phyloP scores from a whole-genome alignment of 106 monocot species.

The Vanilla planifolia region DNA sequence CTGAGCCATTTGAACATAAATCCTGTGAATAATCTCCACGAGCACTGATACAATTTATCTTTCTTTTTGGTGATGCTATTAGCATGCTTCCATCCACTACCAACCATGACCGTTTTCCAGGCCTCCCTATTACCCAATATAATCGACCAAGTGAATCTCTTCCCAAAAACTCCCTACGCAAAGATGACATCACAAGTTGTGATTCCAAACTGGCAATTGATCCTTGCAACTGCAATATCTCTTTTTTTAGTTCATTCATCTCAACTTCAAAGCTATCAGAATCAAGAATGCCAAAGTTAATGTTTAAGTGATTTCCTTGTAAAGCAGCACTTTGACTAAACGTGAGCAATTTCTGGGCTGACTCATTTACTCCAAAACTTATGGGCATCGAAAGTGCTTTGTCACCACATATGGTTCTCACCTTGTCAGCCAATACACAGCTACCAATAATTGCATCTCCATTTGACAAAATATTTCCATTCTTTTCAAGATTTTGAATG shows the following conservation, averaged over 20 bases:
- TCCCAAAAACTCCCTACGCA: constrained; percentile 81
- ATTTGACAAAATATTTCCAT: constrained; percentile 3
- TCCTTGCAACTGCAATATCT: constrained; percentile 60
- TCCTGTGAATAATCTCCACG: neutral
- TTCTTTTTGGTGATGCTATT: constrained; percentile 12
- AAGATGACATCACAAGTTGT: constrained; percentile 56
- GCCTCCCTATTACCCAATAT: constrained; percentile 79
- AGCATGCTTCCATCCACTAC: constrained; percentile 56
- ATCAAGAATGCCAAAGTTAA: constrained; percentile 11
- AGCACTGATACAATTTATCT: neutral
- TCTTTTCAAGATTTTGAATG: constrained; percentile 6
- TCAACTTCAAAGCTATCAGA: constrained; percentile 26
- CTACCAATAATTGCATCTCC: constrained; percentile 10
- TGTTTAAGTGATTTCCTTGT: constrained; percentile 6
- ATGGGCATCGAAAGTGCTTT: constrained; percentile 2
- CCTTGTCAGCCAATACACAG: constrained; percentile 7
- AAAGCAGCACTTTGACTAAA: constrained; percentile 5
- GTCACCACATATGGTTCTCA: constrained; percentile 5
- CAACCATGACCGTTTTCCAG: constrained; percentile 70
- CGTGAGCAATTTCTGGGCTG: constrained; percentile 15
- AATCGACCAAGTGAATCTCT: constrained; percentile 76
- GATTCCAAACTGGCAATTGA: constrained; percentile 57
- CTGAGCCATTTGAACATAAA: constrained; percentile 10
- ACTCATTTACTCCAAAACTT: constrained; percentile 6
- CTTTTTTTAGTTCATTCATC: constrained; percentile 44